Evolutionary conservation across 345 rosid species (phyloP), one percentile per base, ranked within the genome.

Genomic region (Populus deltoides): DNA sequence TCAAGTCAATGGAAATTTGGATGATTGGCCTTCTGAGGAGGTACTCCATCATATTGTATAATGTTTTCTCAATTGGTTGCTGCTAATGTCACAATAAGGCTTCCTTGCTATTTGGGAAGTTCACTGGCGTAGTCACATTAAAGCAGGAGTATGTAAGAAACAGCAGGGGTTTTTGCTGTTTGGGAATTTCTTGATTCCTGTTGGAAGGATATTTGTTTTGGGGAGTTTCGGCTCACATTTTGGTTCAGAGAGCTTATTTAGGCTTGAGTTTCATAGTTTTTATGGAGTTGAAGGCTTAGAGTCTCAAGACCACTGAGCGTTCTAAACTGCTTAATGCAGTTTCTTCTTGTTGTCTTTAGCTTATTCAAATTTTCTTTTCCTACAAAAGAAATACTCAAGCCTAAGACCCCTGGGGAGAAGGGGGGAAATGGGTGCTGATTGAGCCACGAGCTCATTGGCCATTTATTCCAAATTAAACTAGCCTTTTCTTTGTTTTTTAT

Each of bases 11-110:
- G 81, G 83, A 57, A 82, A 79, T 55, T 45, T 78, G 33, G 90
- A 88, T 45, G 85, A 79, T 81, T 92, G 94, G 94, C 72, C 85
- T 78, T 76, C 78, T 62, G 91, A 92, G 76, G 94, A 89, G 87
- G 97, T 90, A 85, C 69, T 67, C 57, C 62, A 72, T 74, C 16
- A 68, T 55, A 11, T 11, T 59, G 6, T 10, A 59, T 59, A 24
- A 24, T 59, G 16, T 59, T 59, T 59, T 57, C 11, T n/a, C 29
- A 24, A 59, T 59, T 59, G 65, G 1, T 59, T 59, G 29, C 13
- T n/a, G 63, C 29, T 59, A n/a, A 59, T 24, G 65, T 2, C 65
- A 57, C 1, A 57, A 57, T 57, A 9, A n/a, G 24, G 11, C 24
- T 57, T n/a, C 65, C 29, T 59, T 59, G 59, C 11, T 69, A 11